These are phyloP conservation scores for Neopestalotiopsis sp. DNA, from an alignment of 2,329 filamentous ascomycete genomes.

Conservation along the genomic window DNA sequence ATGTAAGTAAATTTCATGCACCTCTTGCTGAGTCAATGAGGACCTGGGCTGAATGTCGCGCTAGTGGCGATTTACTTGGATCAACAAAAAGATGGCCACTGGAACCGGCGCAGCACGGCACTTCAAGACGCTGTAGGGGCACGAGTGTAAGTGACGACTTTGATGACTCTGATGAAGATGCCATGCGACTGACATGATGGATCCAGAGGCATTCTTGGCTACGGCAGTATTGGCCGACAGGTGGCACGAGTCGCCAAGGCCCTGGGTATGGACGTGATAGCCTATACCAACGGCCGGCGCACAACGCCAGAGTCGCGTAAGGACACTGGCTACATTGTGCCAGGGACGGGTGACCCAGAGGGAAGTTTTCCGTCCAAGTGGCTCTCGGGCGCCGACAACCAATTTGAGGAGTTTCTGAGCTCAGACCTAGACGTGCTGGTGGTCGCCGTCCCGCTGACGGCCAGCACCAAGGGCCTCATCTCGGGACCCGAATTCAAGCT, in stretches of 20 bases:
- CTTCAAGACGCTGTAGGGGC: conserved; percentile 51
- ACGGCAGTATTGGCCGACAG: conserved; percentile 50
- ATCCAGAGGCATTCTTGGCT: conserved; percentile 45
- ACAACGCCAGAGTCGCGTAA: conserved; percentile 61
- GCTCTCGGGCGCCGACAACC: conserved; percentile 42
- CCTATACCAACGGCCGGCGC: conserved; percentile 68
- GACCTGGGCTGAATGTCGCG: background rate
- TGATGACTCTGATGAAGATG: no score
- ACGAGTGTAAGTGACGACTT: conserved; percentile 58
- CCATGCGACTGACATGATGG: conserved; percentile 22
- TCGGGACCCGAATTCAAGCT: conserved; percentile 43
- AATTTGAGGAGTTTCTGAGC: conserved; percentile 44
- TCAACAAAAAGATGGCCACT: conserved; percentile 33
- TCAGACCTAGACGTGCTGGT: conserved; percentile 48
- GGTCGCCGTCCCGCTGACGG: conserved; percentile 45
- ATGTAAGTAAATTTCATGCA: conserved; percentile 37
- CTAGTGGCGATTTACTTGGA: conserved; percentile 13
- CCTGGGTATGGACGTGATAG: conserved; percentile 70
- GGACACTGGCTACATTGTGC: conserved; percentile 67
- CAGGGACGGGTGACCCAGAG: conserved; percentile 57
- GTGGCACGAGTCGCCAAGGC: conserved; percentile 56
- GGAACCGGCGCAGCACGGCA: conserved; percentile 46
- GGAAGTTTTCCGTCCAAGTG: conserved; percentile 46
- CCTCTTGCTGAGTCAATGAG: no score
- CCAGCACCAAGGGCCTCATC: conserved; percentile 45